A percentile compares a stretch with the other conserved stretches of the same genome.
Conservation (phyloP, 2,329 filamentous ascomycete species). For the Allantophomopsis cytisporea region DNA sequence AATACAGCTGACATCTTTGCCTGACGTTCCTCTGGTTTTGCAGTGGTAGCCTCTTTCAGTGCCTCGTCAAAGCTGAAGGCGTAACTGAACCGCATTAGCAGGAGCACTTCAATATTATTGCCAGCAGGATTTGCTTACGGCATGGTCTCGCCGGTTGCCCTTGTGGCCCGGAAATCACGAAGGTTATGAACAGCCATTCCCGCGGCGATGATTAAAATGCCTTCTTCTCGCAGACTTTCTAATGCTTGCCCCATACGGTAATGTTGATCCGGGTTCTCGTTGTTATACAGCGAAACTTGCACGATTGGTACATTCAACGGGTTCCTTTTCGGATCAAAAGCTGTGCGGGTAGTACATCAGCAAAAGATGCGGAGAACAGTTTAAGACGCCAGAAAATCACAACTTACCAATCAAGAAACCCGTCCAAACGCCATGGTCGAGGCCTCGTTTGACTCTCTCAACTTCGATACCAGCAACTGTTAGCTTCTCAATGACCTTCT, state of each 20-base stretch:
- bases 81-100: conserved; percentile 22
- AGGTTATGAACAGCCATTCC: conserved; percentile 68
- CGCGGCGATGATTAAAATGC: conserved; percentile 53
- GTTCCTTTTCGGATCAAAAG: conserved; percentile 46
- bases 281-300: conserved; percentile 56
- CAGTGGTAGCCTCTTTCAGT: conserved; percentile 35
- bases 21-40: conserved; percentile 25
- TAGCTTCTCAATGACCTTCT: conserved; percentile 40
- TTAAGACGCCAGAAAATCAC: conserved; percentile 1
- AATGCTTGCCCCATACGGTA: conserved; percentile 56
- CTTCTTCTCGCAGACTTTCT: conserved; percentile 49
- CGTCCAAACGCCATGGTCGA: conserved; percentile 67
- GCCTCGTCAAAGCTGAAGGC: conserved; percentile 43
- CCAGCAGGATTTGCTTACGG: conserved; percentile 34
- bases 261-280: conserved; percentile 50
- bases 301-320: conserved; percentile 54
- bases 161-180: conserved; percentile 36
- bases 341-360: conserved; percentile 1
- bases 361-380: conserved; percentile 3
- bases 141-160: conserved; percentile 28
- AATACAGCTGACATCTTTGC: conserved; percentile 29
- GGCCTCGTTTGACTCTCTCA: conserved; percentile 44
- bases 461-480: conserved; percentile 42
- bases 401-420: conserved; percentile 38
- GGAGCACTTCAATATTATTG: conserved; percentile 1